phyloP scores from a whole-genome alignment of 208 protist genomes.

The Crithidia acanthocephali region DNA sequence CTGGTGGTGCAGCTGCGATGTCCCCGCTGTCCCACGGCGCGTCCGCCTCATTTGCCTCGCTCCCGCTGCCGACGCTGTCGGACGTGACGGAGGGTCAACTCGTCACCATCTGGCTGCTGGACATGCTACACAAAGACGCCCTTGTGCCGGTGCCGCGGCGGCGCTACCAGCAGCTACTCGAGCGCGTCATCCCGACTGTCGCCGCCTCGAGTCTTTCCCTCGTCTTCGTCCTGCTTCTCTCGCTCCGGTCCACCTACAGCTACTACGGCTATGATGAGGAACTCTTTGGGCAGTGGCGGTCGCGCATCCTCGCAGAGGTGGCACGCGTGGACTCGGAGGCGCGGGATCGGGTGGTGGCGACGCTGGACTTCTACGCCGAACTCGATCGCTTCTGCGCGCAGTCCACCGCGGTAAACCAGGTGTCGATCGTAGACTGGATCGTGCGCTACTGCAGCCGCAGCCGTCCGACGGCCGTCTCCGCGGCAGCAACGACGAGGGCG shows the following conservation, averaged over 20 bases:
- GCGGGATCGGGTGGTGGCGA: conserved; percentile 31
- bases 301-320: conserved; percentile 42
- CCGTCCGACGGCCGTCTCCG: neutral
- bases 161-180: conserved; percentile 39
- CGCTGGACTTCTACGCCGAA: conserved; percentile 42
- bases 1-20: too few species aligned
- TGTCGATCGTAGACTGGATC: conserved; percentile 36
- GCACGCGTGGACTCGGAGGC: conserved; percentile 17
- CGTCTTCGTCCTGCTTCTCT: conserved; percentile 44
- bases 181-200: conserved; percentile 35
- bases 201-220: conserved; percentile 33
- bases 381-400: conserved; percentile 41
- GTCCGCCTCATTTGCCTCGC: neutral
- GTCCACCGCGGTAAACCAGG: conserved; percentile 14
- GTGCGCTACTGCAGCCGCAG: conserved; percentile 29
- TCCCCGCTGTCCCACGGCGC: neutral
- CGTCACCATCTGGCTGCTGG: conserved; percentile 50
- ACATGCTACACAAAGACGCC: conserved; percentile 44
- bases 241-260: conserved; percentile 34
- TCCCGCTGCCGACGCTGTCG: conserved; percentile 17
- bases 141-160: conserved; percentile 25
- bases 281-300: conserved; percentile 39
- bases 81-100: conserved; percentile 43
- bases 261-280: conserved; percentile 45
- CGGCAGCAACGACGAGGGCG: neutral